Conservation (phyloP, 257 asterid genomes). For the Salvia miltiorrhiza region DNA sequence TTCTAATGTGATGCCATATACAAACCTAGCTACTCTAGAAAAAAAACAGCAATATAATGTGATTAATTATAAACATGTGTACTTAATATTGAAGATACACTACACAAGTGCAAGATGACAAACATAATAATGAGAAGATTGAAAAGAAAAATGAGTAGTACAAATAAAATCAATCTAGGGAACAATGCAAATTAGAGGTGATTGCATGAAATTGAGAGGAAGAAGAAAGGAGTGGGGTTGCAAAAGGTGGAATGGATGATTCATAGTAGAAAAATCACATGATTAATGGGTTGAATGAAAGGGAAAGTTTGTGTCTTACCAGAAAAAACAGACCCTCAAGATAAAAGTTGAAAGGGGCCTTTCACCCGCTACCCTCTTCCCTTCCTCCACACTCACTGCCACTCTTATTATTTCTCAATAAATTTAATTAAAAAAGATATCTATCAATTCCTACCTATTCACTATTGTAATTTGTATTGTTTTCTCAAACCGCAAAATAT, state of each 20-base stretch:
- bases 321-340: slow-evolving; percentile 31
- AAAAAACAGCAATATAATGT: not conserved
- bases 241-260: slow-evolving; percentile 1
- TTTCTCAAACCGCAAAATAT: too few species aligned
- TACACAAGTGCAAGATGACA: not conserved
- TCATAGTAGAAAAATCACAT: slow-evolving; percentile 19
- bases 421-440: too few species aligned
- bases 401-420: too few species aligned
- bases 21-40: not conserved
- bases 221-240: not conserved
- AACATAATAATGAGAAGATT: slow-evolving; percentile 22
- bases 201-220: slow-evolving; percentile 27
- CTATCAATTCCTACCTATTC: too few species aligned
- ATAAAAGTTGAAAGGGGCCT: slow-evolving; percentile 37
- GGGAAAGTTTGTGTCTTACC: slow-evolving; percentile 24
- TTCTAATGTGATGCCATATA: not conserved
- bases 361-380: slow-evolving; percentile 8
- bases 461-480: too few species aligned
- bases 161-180: slow-evolving; percentile 32
- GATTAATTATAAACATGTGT: not conserved
- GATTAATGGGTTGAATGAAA: slow-evolving; percentile 27
- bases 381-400: too few species aligned
- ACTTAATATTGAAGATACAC: not conserved
- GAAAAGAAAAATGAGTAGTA: slow-evolving; percentile 10
- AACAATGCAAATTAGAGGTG: slow-evolving; percentile 26